phyloP scores from a whole-genome alignment of 2,329 filamentous ascomycete species.

The Teratosphaeria pseudoeucalypti region DNA sequence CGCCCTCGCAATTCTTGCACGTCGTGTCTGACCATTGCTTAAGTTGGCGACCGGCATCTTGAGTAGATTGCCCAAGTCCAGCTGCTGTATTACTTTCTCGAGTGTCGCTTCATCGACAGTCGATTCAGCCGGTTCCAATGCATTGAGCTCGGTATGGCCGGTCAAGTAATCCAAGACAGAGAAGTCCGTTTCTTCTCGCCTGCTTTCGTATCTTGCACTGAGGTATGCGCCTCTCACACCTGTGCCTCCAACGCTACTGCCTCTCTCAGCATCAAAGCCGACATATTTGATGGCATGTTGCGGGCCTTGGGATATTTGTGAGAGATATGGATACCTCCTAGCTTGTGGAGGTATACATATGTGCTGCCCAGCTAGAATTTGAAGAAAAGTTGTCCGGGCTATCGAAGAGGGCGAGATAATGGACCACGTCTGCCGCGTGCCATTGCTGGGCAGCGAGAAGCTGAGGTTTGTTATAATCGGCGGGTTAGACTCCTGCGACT shows the following conservation, averaged over 20 bases:
- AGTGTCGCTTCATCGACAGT: constrained; percentile 41
- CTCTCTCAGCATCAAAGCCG: constrained; percentile 70
- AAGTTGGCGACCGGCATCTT: constrained; percentile 78
- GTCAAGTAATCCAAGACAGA: constrained; percentile 69
- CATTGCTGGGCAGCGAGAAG: constrained; percentile 50
- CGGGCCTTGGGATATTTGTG: constrained; percentile 47
- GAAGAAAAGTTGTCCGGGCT: constrained; percentile 73
- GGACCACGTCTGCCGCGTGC: constrained; percentile 48
- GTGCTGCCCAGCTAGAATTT: constrained; percentile 65
- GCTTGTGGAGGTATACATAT: constrained; percentile 66
- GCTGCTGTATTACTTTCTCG: constrained; percentile 54
- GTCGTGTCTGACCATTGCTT: constrained; percentile 83
- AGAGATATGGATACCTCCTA: constrained; percentile 68
- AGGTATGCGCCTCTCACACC: constrained; percentile 66
- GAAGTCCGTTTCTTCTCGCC: constrained; percentile 79
- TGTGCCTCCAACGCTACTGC: constrained; percentile 41
- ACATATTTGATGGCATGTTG: constrained; percentile 73
- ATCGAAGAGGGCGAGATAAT: constrained; percentile 69
- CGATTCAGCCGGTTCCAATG: constrained; percentile 43
- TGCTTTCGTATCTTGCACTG: constrained; percentile 81
- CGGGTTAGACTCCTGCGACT: constrained; percentile 46
- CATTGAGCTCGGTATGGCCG: constrained; percentile 75
- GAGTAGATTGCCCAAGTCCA: constrained; percentile 59
- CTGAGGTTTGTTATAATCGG: constrained; percentile 62
- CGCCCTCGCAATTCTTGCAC: constrained; percentile 80